phyloP scores from a whole-genome alignment of 352 stramenopile genomes.

The Salisapilia sapeloensis region DNA sequence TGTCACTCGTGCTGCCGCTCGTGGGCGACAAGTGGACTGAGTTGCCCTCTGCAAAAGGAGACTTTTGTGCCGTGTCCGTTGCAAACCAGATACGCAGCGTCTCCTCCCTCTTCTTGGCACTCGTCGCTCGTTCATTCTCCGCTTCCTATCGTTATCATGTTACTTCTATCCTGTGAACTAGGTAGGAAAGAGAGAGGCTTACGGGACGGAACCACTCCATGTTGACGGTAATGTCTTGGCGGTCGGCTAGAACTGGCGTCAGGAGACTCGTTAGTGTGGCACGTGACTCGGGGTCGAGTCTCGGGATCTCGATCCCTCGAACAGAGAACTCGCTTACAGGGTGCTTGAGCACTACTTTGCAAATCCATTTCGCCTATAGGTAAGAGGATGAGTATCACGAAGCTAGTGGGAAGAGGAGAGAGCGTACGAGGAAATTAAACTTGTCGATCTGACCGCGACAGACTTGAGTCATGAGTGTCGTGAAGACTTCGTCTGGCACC shows the following conservation, averaged over 20 bases:
- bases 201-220: constrained; percentile 81
- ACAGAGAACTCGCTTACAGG: constrained; percentile 48
- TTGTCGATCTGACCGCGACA: constrained; percentile 75
- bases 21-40: constrained; percentile 22
- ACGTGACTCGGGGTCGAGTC: constrained; percentile 54
- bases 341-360: constrained; percentile 47
- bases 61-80: constrained; percentile 77
- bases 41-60: constrained; percentile 35
- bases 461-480: constrained; percentile 66
- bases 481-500: constrained; percentile 70
- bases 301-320: constrained; percentile 73
- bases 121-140: constrained; percentile 36
- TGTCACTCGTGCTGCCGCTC: constrained; percentile 18
- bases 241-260: constrained; percentile 66
- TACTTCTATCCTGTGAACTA: neutral
- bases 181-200: constrained; percentile 1
- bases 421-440: constrained; percentile 61
- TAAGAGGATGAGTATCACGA: constrained; percentile 1
- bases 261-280: constrained; percentile 52
- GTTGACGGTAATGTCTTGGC: constrained; percentile 68
- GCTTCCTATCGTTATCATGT: constrained; percentile 16
- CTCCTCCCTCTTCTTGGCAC: constrained; percentile 39
- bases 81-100: constrained; percentile 79
- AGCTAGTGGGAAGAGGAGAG: neutral
- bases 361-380: constrained; percentile 63